Conservation (phyloP, 1,284 basidiomycete genomes). For the Ganoderma lucidum region DNA sequence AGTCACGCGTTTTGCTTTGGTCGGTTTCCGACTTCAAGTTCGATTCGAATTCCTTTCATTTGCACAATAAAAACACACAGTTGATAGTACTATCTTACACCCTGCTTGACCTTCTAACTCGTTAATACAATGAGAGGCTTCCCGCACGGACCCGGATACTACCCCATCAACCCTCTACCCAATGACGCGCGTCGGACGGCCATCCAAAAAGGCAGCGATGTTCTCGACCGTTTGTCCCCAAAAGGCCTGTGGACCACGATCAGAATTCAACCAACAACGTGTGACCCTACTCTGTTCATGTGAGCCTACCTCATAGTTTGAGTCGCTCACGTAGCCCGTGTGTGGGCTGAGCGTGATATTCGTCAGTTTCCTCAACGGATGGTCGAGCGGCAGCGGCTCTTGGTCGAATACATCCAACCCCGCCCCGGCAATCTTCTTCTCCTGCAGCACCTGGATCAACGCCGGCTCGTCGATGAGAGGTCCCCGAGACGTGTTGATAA, state of each 20-base stretch:
- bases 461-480: constrained; percentile 65
- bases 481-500: constrained; percentile 72
- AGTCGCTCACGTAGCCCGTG: constrained; percentile 63
- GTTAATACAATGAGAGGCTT: not conserved
- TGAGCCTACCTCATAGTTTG: constrained; percentile 52
- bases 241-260: constrained; percentile 36
- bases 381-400: constrained; percentile 66
- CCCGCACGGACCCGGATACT: too few species aligned
- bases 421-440: constrained; percentile 59
- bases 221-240: constrained; percentile 58
- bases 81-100: not conserved
- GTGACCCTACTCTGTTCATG: not conserved
- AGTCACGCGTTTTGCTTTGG: constrained; percentile 32
- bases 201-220: constrained; percentile 56
- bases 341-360: constrained; percentile 70
- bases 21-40: not conserved
- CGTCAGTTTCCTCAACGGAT: constrained; percentile 56
- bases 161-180: constrained; percentile 20
- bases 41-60: not conserved
- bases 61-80: not conserved
- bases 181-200: constrained; percentile 41
- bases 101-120: not conserved
- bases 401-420: constrained; percentile 68
- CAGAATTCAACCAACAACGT: not conserved
- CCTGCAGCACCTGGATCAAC: constrained; percentile 56